Base-by-base conservation (phyloP, 169 alveolate genomes). In the Eimeria praecox region DNA sequence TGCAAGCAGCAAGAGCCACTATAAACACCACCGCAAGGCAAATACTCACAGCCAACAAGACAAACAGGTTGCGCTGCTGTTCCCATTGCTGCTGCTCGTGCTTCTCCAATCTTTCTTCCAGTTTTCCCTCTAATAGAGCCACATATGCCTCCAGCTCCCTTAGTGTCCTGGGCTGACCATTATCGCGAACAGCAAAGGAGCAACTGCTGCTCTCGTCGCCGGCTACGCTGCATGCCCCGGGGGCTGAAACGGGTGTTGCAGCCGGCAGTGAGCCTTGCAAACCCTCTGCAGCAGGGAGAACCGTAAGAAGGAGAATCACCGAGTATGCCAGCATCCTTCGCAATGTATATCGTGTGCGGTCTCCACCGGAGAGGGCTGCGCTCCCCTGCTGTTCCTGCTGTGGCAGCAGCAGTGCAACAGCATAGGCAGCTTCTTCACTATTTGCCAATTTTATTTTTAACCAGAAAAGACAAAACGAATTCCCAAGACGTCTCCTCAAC, bases 1-100 rank as follows among this genome's bases (percentile, higher is more conserved):
- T 52, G 62, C 80, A 86, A 16, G 78, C 92, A 54, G 92, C 78
- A 16, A 86, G 52, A 6, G 82, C 92, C 38, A 86, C 92, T 35
- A 86, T 33, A 30, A 52, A 56, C n/a, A 86, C 92, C 62, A 86
- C 92, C 30, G 80, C 82, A 33, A 86, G 40, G 8, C 80, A 86
- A 38, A 56, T 33, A 40, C 92, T 69, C 12, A 86, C 78, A 30
- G 92, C 92, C 33, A 86, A 40, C n/a, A 86, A 38, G 59, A 86
- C 78, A 86, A 86, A 86, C 62, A 86, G 16, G 8, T 44, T 35
- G 12, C 78, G 62, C 27, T 86, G 75, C 62, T 86, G 80, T 46
- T 86, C 73, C 78, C 66, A 44, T 22, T 59, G 92, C 92, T 59
- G 92, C 42, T 56, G 78, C 92, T 86, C 92, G 62, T 86, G 92